Percentiles rank a stretch among this genome's conserved stretches.
Evolutionary conservation across 176 grass and related monocot genomes (phyloP).

Genomic region (Oryza meyeriana): DNA sequence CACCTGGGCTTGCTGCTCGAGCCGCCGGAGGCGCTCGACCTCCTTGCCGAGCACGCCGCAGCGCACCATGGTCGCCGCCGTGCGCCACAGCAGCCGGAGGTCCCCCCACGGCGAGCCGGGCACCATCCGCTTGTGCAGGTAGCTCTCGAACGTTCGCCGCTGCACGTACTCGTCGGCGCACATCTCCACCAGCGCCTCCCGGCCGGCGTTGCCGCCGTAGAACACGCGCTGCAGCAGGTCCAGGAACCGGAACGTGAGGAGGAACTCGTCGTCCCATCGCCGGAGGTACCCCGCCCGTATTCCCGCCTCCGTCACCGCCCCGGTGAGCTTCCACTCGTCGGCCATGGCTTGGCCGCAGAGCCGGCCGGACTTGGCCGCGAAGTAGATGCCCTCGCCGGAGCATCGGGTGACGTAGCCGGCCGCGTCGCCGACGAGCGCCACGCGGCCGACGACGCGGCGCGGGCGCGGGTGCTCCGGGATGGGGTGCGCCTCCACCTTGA

Average conservation of each 20-base stretch:
- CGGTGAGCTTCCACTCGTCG: constrained; percentile 63
- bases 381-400: constrained; percentile 97
- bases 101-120: constrained; percentile 47
- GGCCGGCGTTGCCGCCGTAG: constrained; percentile 66
- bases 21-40: constrained; percentile 50
- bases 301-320: constrained; percentile 65
- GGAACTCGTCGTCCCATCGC: constrained; percentile 84
- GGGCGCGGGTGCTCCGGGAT: constrained; percentile 92
- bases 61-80: constrained; percentile 53
- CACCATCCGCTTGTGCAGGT: constrained; percentile 87
- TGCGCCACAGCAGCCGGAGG: constrained; percentile 65
- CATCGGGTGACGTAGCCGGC: constrained; percentile 86
- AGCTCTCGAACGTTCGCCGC: constrained; percentile 91
- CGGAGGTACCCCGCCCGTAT: constrained; percentile 64
- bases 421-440: constrained; percentile 83
- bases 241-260: constrained; percentile 80
- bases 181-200: constrained; percentile 89
- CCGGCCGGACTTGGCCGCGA: constrained; percentile 92
- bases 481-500: constrained; percentile 85
- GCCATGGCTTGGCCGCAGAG: constrained; percentile 79
- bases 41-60: constrained; percentile 65
- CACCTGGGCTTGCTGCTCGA: constrained; percentile 28
- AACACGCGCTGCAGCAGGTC: constrained; percentile 80
- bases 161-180: constrained; percentile 92
- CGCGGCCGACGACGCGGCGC: constrained; percentile 75